Base-by-base conservation (phyloP, 2,329 filamentous ascomycete genomes). In the Botrytis byssoidea region DNA sequence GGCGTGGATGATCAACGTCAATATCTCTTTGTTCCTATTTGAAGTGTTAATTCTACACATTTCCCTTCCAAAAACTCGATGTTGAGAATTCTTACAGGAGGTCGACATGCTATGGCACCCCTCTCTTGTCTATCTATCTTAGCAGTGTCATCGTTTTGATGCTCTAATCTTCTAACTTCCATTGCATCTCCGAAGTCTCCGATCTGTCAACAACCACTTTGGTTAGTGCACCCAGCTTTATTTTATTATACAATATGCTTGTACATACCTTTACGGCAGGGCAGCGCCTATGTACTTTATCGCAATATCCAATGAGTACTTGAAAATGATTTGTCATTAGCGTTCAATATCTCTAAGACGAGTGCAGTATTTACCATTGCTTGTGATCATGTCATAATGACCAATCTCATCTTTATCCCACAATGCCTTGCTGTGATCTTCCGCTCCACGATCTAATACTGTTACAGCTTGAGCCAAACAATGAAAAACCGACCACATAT, bases 351-450 rank as follows among this genome's bases (percentile, higher is more conserved):
- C 32, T 37, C 7, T 22, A 60, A 60, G 57, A 60, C 18, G 9
- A 60, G 25, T 35, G 18, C 32, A 60, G 18, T 61, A 5, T 20
- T 61, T 61, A 61, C 59, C 32, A 14, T 61, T 61, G 32, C 59
- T 61, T 35, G 59, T 61, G 10, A 61, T 61, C 59, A 61, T 61
- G 25, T 61, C 59, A 61, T 61, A 61, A 37, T 61, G 59, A 61
- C 59, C 59, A 61, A 61, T 61, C 59, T 61, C 59, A 37, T 61
- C 32, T 61, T 9, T 61, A 35, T 61, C 32, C 59, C 59, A 37
- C 32, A 22, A 25, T 25, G 14, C 1, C 20, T 61, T 25, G 4
- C 12, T 12, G 29, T 37, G 29, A 61, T 61, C 59, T 25, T 61
- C 59, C 18, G 59, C 25, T 25, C 59, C 59, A 37, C 59, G 32